Percentiles rank a stretch among this genome's conserved stretches.
phyloP scores from a whole-genome alignment of 2,329 filamentous ascomycete species.

The Colletotrichum liaoningense region DNA sequence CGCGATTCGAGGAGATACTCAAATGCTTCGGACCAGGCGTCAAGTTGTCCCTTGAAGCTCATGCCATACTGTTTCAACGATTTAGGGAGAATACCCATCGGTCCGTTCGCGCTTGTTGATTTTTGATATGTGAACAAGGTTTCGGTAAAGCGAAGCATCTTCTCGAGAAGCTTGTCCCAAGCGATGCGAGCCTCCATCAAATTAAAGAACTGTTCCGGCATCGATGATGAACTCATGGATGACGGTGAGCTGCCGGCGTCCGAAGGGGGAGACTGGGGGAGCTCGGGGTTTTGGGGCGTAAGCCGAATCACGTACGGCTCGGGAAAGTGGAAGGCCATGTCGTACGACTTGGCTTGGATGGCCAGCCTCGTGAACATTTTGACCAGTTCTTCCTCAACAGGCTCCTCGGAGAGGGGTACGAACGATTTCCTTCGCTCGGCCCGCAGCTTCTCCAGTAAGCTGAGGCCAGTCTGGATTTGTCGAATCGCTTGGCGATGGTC shows the following conservation, averaged over 20 bases:
- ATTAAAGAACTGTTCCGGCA: slow-evolving; percentile 59
- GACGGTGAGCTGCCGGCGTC: slow-evolving; percentile 54
- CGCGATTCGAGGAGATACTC: slow-evolving; percentile 64
- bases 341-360: slow-evolving; percentile 75
- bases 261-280: slow-evolving; percentile 55
- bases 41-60: slow-evolving; percentile 61
- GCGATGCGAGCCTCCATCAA: slow-evolving; percentile 66
- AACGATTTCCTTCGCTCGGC: slow-evolving; percentile 55
- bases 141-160: slow-evolving; percentile 69
- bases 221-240: slow-evolving; percentile 49
- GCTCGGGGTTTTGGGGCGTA: slow-evolving; percentile 49
- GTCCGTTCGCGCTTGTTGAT: slow-evolving; percentile 57
- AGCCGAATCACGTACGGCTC: slow-evolving; percentile 69
- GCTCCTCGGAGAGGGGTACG: slow-evolving; percentile 54
- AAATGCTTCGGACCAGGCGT: slow-evolving; percentile 68
- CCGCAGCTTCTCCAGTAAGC: slow-evolving; percentile 64
- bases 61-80: slow-evolving; percentile 59
- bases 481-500: slow-evolving; percentile 71
- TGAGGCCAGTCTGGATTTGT: slow-evolving; percentile 70
- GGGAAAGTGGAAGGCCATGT: slow-evolving; percentile 76
- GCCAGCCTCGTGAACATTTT: slow-evolving; percentile 73
- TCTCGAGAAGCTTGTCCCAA: slow-evolving; percentile 68
- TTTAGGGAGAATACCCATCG: slow-evolving; percentile 63
- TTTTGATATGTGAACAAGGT: slow-evolving; percentile 56
- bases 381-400: slow-evolving; percentile 68